Base-by-base conservation (phyloP, 164 flowering plant genomes). In the Macadamia integrifolia region DNA sequence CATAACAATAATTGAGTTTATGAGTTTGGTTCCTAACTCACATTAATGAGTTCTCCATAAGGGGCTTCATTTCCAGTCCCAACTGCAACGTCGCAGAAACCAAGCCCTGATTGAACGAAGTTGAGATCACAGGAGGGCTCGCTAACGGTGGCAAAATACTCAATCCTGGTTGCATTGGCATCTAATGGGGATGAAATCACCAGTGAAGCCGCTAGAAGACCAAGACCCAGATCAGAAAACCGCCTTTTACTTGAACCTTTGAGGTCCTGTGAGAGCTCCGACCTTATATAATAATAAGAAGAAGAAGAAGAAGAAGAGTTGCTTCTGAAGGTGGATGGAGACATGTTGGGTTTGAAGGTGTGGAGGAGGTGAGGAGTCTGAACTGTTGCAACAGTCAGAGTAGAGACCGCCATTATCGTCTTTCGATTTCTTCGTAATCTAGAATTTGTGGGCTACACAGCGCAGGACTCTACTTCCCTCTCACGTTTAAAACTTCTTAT, bases 121-220 rank as follows among this genome's bases (percentile, higher is more conserved):
- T 53, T 87, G 66, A 88, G 74, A 69, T 91, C 97, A 74, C 96
- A 93, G 0, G 74, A 57, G 3, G 94, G 97, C 17, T 91, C 97
- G 1, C 82, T 80, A 0, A 84, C 86, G 9, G 97, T 93, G 52
- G 97, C 97, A 66, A 80, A 93, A 78, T 91, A 93, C 77, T 93
- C 86, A 48, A 90, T 79, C 70, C 98, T 84, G 10, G 94, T 90
- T 1, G 97, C 98, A 65, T 85, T 77, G 6, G 97, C 97, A 40
- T 86, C 84, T 67, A 80, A 66, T 6, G 97, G 88, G 3, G 86
- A n/a, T 0, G 71, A 68, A 31, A 77, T 69, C 67, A 85, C 71
- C 71, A 82, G 42, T 0, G 92, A 79, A 2, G 98, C 83, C 3
- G 92, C 88, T 28, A 91, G 69, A 43, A 88, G 49, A 3, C 95